Evolutionary conservation across 768 basidiomycete genomes (phyloP), one percentile per base, ranked within the genome.

Genomic region (Dictyophora rubrovolvata): DNA sequence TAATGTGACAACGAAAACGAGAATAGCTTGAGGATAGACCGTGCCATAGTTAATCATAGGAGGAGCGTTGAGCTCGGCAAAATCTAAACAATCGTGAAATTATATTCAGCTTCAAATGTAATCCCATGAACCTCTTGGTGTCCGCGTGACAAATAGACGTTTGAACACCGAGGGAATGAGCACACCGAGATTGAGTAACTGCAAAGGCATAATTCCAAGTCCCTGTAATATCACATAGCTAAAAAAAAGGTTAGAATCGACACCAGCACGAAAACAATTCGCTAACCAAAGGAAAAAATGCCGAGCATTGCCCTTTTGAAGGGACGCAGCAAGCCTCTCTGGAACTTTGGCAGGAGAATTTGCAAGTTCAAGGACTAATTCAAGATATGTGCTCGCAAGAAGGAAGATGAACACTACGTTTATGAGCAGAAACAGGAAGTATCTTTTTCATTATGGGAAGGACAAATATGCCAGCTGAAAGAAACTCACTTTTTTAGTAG

Each of bases 1-100:
- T 66, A 99, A 75, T 37, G 90, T 94, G 71, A 99, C 88, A 62
- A 93, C 89, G 71, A 97, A 98, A 69, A 98, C 86, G 48, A 99
- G 77, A 60, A 98, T 92, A 5, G 94, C 89, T 68, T 97, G 95
- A 0, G 96, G 96, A 69, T 97, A 99, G 11, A 99, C 93, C 53
- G 88, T 81, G 54, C 96, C 96, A 64, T 98, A 95, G 71, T 97
- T 98, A 72, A 98, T 88, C 87, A 94, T 91, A 0, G 96, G 93
- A 6, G 96, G 96, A 0, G 93, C 93, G 67, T 99, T 96, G 16
- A 98, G 78, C 69, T 96, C 96, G 17, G 93, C 95, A 63, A 85
- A 94, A 66, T 99, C 95, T 97, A 66, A 17, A 59, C 17, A 28
- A 42, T 34, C 21, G 28, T 35, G 48, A 50, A 36, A 56, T 33